These are phyloP conservation scores for Fusarium praegraminearum DNA, from an alignment of 2,329 filamentous ascomycete genomes.

Conservation along the genomic window DNA sequence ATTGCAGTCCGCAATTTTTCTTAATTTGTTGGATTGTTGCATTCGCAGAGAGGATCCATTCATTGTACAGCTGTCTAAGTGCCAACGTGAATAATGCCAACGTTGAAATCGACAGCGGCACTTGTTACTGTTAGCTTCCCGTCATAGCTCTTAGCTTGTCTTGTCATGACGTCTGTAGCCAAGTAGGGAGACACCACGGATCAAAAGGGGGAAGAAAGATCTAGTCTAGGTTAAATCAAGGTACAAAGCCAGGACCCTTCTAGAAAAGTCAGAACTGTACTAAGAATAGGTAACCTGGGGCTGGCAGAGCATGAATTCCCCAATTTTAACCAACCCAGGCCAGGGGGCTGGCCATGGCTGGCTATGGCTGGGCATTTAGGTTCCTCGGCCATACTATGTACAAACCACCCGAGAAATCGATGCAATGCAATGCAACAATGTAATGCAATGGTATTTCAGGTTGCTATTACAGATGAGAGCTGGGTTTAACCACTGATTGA, in stretches of 20 bases:
- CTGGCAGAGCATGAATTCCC: neutral
- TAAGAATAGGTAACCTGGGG: constrained; percentile 5
- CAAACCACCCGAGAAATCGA: neutral
- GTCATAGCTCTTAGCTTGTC: neutral
- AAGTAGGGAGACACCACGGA: constrained; percentile 1
- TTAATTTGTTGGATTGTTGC: neutral
- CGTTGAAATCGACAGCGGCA: neutral
- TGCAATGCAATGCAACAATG: neutral
- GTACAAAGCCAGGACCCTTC: neutral
- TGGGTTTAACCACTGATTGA: neutral
- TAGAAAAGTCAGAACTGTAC: constrained; percentile 12
- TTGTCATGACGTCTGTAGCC: constrained; percentile 17
- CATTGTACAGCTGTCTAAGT: neutral
- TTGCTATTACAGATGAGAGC: neutral
- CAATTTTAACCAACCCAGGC: constrained; percentile 9
- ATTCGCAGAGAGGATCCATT: constrained; percentile 7
- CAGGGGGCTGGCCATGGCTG: neutral
- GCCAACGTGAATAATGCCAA: neutral
- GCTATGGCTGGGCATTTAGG: neutral
- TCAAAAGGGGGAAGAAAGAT: neutral
- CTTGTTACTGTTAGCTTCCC: neutral
- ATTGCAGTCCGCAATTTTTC: neutral
- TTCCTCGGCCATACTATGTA: neutral
- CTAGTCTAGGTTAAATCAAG: neutral
- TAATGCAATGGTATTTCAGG: neutral